These are phyloP conservation scores for Lobosporangium transversale DNA, from an alignment of 192 early-diverging fungal genomes.

Conservation along the genomic window DNA sequence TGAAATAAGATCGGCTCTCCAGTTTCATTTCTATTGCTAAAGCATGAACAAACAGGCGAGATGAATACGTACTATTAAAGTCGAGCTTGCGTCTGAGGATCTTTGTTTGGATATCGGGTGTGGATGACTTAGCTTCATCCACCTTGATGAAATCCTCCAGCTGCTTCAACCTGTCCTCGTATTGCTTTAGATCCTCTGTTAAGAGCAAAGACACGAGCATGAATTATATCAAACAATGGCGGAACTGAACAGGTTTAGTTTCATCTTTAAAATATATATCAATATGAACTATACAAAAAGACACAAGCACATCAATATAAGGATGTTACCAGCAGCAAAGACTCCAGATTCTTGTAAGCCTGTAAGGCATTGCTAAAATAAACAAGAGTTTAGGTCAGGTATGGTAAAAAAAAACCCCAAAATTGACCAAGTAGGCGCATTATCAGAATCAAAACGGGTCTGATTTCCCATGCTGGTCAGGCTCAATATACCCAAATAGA, in stretches of 20 bases:
- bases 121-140: slow-evolving; percentile 49
- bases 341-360: slow-evolving; percentile 43
- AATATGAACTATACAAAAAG: no score
- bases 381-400: not conserved
- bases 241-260: no score
- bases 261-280: no score
- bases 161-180: slow-evolving; percentile 65
- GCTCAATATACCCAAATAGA: no score
- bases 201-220: slow-evolving; percentile 10
- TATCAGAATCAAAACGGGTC: no score
- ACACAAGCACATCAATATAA: not conserved
- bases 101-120: slow-evolving; percentile 56
- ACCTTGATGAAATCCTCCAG: slow-evolving; percentile 66
- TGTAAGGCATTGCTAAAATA: slow-evolving; percentile 39
- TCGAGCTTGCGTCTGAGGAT: slow-evolving; percentile 57
- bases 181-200: slow-evolving; percentile 69
- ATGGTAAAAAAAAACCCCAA: not conserved
- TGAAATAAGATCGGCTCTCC: not conserved
- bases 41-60: no score
- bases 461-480: no score
- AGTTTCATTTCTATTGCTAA: no score
- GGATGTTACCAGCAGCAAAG: slow-evolving; percentile 30
- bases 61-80: slow-evolving; percentile 24
- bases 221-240: no score
- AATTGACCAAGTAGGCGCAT: no score